Evolutionary conservation across 352 stramenopile genomes (phyloP), one percentile per base, ranked within the genome.

Genomic region (Elongisporangium prolatum): DNA sequence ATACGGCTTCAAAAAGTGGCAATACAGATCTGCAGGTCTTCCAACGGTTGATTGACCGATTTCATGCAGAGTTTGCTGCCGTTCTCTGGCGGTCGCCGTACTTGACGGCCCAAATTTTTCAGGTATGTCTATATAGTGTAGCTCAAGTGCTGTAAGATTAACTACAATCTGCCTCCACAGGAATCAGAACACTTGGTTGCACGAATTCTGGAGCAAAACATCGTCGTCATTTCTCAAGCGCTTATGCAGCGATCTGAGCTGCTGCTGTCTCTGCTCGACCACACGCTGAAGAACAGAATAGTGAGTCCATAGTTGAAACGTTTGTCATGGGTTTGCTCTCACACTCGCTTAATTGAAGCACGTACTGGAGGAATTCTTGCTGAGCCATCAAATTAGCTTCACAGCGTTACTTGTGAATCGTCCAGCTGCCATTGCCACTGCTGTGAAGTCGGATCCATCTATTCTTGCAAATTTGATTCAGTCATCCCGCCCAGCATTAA

Each of bases 181-280:
- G 72, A 75, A 10, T 85, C 76, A 1, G 69, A 83, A 50, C 61
- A 74, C 21, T 57, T 93, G 2, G 71, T 93, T 13, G 77, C 69
- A 21, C 74, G 80, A 3, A 74, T 93, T 13, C 61, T 93, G 16
- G 80, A 93, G 65, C 80, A 91, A 55, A 88, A 93, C 50, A 73
- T 87, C n/a, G 73, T 81, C 50, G 47, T 75, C 11, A 68, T 93
- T 38, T 89, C 83, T 0, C 68, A 89, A 44, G 73, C 80, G 47
- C 71, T 93, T 3, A 60, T 67, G 1, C 77, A 83, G 49, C 68
- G 75, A 50, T 57, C 61, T 0, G 83, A 93, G 48, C 61, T 89
- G 13, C 57, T 91, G 2, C 56, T 86, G 7, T 52, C 75, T 3
- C 48, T 93, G 16, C 58, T 93, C 49, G 77, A 69, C 34, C 74